Evolutionary conservation across 1,139 yeast species (phyloP), one percentile per base, ranked within the genome.

Genomic region (Hyphopichia wangnamkhiaoensis): DNA sequence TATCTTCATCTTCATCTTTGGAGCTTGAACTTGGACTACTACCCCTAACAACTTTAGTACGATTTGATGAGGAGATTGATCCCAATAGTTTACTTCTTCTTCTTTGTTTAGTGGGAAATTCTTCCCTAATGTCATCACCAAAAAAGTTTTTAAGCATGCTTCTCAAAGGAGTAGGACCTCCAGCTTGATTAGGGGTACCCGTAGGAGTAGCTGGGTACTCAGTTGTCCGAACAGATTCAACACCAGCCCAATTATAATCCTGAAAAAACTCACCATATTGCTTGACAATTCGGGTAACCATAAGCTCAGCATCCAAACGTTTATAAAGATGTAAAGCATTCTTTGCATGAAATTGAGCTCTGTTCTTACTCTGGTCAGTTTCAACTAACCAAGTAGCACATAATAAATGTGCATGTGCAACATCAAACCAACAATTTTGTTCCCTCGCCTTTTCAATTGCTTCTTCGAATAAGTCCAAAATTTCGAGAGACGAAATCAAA

Each of bases 301-400:
- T 46, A 9, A 48, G 35, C 3, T 39, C 41, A 18, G 53, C 42
- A 25, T 56, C 58, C 28, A 59, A 41, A 27, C 52, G 49, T 30
- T 47, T 43, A 42, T 57, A 58, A 19, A 57, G 40, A 9, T 50
- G 47, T 25, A 51, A 37, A 0, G 63, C 61, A 9, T 45, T 47
- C 24, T 46, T 53, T 1, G 59, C 61, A 39, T 52, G 62, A 10
- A 40, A 42, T 1, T 40, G 32, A 9, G 53, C 52, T 37, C 63
- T 41, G 18, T 45, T 46, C 14, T 45, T 50, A 37, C 41, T 48
- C 35, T 58, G 60, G 3, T 65, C 56, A n/a, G 52, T 54, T 2
- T 43, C 50, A n/a, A 55, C 55, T 12, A 77, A 51, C 78, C 79
- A 77, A 13, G 56, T 57, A 2, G 75, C 79, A 56, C 81, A 76